These are phyloP conservation scores for Trichosanthes truncata DNA, from an alignment of 306 rosid genomes.

Conservation along the genomic window DNA sequence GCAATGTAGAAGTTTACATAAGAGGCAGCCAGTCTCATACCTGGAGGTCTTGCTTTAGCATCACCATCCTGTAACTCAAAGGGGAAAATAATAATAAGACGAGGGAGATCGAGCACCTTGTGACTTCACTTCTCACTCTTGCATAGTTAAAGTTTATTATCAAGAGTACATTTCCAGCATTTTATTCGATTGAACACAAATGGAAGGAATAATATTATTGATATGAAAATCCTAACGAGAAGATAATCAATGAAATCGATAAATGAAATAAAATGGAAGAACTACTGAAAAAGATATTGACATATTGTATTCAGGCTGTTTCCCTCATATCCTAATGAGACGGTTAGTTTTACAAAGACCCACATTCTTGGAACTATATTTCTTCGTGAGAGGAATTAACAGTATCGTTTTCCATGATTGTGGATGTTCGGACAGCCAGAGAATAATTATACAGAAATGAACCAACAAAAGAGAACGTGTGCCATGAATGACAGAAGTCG, in stretches of 20 bases:
- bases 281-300: neutral
- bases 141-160: neutral
- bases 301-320: neutral
- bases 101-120: neutral
- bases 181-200: neutral
- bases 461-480: neutral
- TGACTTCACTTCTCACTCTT: neutral
- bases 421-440: neutral
- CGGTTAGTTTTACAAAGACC: neutral
- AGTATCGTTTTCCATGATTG: neutral
- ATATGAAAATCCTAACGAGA: neutral
- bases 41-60: conserved; percentile 53
- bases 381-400: neutral
- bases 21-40: conserved; percentile 87
- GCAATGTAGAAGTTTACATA: conserved; percentile 90
- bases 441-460: neutral
- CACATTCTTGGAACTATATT: neutral
- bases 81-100: neutral
- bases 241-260: neutral
- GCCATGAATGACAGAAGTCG: neutral
- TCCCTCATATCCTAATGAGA: neutral
- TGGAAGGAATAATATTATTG: neutral
- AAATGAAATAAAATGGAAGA: neutral
- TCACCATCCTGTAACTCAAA: conserved; percentile 25
- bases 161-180: neutral